Base-by-base conservation (phyloP, 2,329 filamentous ascomycete genomes). In the Macrophomina phaseolina region DNA sequence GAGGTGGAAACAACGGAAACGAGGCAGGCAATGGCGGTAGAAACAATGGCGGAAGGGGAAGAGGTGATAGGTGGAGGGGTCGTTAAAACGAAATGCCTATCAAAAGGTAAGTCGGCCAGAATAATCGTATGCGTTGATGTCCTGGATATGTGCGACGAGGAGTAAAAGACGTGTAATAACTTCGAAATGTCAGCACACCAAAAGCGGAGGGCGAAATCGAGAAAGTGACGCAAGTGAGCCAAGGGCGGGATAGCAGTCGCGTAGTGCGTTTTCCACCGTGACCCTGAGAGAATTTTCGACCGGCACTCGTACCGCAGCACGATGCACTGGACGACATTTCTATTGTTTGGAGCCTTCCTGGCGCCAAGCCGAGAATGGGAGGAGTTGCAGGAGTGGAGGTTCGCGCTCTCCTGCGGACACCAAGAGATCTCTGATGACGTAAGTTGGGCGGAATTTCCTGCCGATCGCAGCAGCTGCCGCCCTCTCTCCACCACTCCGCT, bases 401-500 rank as follows among this genome's bases (percentile, higher is more conserved):
- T 9, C 5, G 46, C n/a, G n/a, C 7, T 9, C 23, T 8, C 32
- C 16, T n/a, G 12, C n/a, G 30, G 49, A 30, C 5, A 38, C 16
- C 45, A 38, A 38, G 30, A 16, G 6, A n/a, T 5, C n/a, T 42
- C n/a, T 28, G 45, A 48, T 62, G 42, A 62, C 58, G 58, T 62
- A 48, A 62, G 42, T 49, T 23, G 42, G 42, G 42, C 42, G 4
- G 6, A 16, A 16, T 18, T 34, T 38, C 32, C 8, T 38, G 58
- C 45, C 32, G 58, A 62, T 62, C 58, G 45, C 45, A 36, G 36
- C 53, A 36, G 51, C 48, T 11, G 36, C 62, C 48, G 38, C 7
- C n/a, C 63, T 48, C 52, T 45, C 63, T 65, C 52, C 51, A 55
- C 42, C 63, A 40, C 32, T 11, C 42, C 46, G 23, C 40, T 18